Percentiles rank a stretch among this genome's conserved stretches.
Evolutionary conservation across 73 alveolate species (phyloP).

Genomic region (Symbiodinium pilosum): DNA sequence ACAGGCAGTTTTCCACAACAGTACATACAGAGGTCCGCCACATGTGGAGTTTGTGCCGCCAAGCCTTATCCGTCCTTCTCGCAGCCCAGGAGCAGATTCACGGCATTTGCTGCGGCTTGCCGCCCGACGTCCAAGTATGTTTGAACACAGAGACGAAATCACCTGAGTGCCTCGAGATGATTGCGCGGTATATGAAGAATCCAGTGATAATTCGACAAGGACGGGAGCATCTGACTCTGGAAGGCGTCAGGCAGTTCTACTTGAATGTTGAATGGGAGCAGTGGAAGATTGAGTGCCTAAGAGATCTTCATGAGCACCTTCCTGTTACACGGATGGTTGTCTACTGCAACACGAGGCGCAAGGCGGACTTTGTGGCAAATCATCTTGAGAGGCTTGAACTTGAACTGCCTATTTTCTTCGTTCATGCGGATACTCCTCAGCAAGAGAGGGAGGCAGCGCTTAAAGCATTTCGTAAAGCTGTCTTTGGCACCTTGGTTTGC

Average conservation of each 20-base stretch:
- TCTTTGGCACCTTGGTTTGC: conserved; percentile 95
- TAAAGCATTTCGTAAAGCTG: conserved; percentile 98
- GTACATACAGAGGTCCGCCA: no score
- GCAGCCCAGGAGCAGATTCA: conserved; percentile 96
- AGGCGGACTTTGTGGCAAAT: background rate
- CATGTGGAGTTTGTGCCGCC: no score
- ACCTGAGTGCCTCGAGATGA: conserved; percentile 97
- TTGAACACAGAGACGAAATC: conserved; percentile 98
- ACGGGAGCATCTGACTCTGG: conserved; percentile 98
- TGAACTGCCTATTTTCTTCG: background rate
- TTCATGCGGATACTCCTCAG: conserved; percentile 98
- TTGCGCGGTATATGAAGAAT: conserved; percentile 97
- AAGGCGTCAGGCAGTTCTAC: conserved; percentile 98
- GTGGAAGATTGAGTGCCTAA: conserved; percentile 97
- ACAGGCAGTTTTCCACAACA: no score
- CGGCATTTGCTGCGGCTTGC: conserved; percentile 97
- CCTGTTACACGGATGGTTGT: conserved; percentile 98
- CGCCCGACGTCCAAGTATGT: conserved; percentile 97
- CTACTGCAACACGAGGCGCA: conserved; percentile 97
- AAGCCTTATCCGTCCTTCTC: no score
- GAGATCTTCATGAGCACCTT: conserved; percentile 98
- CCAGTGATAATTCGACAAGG: conserved; percentile 81
- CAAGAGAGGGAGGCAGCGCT: conserved; percentile 98
- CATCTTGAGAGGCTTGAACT: background rate
- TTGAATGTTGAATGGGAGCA: conserved; percentile 97